A percentile compares a stretch with the other conserved stretches of the same genome.
These are phyloP conservation scores for Daedaleopsis sinensis DNA, from an alignment of 768 basidiomycete genomes.

Conservation along the genomic window DNA sequence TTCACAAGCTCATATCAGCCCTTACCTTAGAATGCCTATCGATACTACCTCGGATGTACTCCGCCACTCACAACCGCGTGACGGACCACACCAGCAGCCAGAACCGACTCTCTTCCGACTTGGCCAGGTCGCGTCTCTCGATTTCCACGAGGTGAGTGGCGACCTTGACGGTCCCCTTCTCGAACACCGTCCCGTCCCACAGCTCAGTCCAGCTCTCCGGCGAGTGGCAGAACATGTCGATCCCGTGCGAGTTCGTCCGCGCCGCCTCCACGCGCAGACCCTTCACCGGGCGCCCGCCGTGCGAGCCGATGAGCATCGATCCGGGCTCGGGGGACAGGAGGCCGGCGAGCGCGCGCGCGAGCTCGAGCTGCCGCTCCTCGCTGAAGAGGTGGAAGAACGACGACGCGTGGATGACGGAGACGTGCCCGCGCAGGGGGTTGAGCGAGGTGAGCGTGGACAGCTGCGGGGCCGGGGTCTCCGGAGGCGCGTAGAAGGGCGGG, in stretches of 20 bases:
- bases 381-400: slow-evolving; percentile 55
- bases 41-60: not conserved
- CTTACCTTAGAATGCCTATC: not conserved
- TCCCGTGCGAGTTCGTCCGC: not conserved
- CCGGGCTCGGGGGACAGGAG: slow-evolving; percentile 47
- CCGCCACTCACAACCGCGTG: not conserved
- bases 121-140: not conserved
- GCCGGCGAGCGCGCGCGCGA: slow-evolving; percentile 45
- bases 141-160: slow-evolving; percentile 13
- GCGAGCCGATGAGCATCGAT: slow-evolving; percentile 49
- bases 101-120: not conserved
- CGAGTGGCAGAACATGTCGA: slow-evolving; percentile 37
- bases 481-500: slow-evolving; percentile 1
- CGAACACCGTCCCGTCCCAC: slow-evolving; percentile 41
- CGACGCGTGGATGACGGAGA: slow-evolving; percentile 52
- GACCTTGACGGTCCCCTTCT: slow-evolving; percentile 36
- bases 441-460: slow-evolving; percentile 38
- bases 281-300: slow-evolving; percentile 37
- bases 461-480: slow-evolving; percentile 21
- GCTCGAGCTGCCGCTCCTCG: slow-evolving; percentile 40
- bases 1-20: no score
- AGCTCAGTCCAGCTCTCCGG: slow-evolving; percentile 41
- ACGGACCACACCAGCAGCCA: slow-evolving; percentile 5
- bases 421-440: slow-evolving; percentile 44
- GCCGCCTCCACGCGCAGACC: slow-evolving; percentile 25